Percentiles rank a stretch among this genome's conserved stretches.
These are phyloP conservation scores for Syncephalastrum monosporum DNA, from an alignment of 371 early-diverging fungal species.

Conservation along the genomic window DNA sequence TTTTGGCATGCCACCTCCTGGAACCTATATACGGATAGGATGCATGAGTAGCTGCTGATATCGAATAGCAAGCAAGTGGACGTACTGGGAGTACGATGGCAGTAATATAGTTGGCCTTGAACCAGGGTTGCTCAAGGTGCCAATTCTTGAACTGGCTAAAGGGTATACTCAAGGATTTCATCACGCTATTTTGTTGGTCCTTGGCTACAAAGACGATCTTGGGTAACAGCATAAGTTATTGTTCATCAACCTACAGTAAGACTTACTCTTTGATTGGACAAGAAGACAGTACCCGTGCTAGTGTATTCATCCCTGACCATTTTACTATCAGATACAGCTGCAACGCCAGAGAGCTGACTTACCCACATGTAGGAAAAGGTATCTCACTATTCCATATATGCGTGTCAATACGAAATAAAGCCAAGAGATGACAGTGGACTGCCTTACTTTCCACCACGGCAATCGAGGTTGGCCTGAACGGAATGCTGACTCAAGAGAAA, in stretches of 20 bases:
- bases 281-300: constrained; percentile 34
- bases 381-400: background rate
- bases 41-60: background rate
- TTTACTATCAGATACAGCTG: constrained; percentile 7
- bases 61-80: background rate
- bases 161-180: constrained; percentile 49
- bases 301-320: background rate
- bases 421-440: background rate
- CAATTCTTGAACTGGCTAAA: constrained; percentile 40
- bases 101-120: constrained; percentile 53
- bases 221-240: background rate
- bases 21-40: constrained; percentile 26
- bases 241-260: background rate
- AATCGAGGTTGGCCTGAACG: constrained; percentile 38
- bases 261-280: constrained; percentile 52
- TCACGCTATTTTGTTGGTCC: constrained; percentile 9
- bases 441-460: constrained; percentile 28
- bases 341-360: too few relatives aligned
- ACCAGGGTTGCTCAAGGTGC: constrained; percentile 57
- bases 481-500: constrained; percentile 32
- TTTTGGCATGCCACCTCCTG: constrained; percentile 44
- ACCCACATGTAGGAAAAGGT: too few relatives aligned
- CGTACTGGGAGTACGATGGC: constrained; percentile 46
- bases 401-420: background rate
- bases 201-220: constrained; percentile 37